These are phyloP conservation scores for Coemansia sp. DNA, from an alignment of 192 early-diverging fungal genomes.

Conservation along the genomic window DNA sequence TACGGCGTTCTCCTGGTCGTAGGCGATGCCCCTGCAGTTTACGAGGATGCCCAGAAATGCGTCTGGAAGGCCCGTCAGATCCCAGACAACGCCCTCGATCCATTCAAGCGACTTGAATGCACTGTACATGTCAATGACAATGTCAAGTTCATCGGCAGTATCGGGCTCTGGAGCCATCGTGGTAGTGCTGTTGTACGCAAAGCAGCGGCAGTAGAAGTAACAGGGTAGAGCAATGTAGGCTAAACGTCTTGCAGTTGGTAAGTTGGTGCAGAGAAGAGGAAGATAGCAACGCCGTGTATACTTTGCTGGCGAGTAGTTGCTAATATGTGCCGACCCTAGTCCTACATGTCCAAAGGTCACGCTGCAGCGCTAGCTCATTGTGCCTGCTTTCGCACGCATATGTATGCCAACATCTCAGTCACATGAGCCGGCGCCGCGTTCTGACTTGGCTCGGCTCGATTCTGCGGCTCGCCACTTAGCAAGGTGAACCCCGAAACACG, in stretches of 20 bases:
- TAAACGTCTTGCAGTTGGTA: too few species aligned
- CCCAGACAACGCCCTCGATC: conserved; percentile 37
- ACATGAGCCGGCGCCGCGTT: neutral
- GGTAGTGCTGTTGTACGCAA: too few species aligned
- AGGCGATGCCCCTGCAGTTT: conserved; percentile 28
- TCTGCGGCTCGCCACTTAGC: neutral
- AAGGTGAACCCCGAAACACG: too few species aligned
- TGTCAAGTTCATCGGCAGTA: neutral
- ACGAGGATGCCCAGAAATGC: conserved; percentile 34
- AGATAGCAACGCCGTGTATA: too few species aligned
- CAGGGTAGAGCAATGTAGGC: too few species aligned
- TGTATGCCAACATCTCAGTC: neutral
- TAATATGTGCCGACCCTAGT: neutral
- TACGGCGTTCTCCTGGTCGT: conserved; percentile 15
- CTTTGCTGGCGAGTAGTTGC: neutral
- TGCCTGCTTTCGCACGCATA: too few species aligned
- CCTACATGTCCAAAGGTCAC: neutral
- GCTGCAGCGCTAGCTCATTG: neutral
- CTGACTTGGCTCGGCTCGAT: neutral
- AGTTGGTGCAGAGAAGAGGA: too few species aligned
- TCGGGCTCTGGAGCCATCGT: neutral
- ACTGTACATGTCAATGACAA: conserved; percentile 8
- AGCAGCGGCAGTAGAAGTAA: neutral
- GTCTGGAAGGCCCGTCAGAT: conserved; percentile 44
- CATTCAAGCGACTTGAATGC: conserved; percentile 47